Evolutionary conservation across 2,329 filamentous ascomycete species (phyloP).

Genomic region (Trichoderma citrinoviride): DNA sequence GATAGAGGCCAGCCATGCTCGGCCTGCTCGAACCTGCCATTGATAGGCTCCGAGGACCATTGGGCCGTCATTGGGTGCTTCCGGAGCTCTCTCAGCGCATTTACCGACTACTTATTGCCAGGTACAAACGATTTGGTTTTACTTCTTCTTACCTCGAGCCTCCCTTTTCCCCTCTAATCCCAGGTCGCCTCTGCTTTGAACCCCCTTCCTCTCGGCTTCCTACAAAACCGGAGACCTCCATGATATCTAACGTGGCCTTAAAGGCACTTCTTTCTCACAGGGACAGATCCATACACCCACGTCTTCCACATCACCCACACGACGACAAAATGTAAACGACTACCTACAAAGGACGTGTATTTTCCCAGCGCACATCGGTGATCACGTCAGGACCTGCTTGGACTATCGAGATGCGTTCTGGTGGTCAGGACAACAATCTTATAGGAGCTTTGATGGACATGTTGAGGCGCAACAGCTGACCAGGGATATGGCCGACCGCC

Average conservation of each 20-base stretch:
- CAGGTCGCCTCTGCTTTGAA: background rate
- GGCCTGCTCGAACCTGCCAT: slow-evolving; percentile 43
- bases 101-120: slow-evolving; percentile 51
- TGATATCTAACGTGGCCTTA: slow-evolving; percentile 25
- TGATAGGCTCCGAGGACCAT: slow-evolving; percentile 41
- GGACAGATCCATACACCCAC: slow-evolving; percentile 45
- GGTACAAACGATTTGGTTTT: slow-evolving; percentile 37
- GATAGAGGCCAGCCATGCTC: slow-evolving; percentile 50
- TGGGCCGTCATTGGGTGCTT: slow-evolving; percentile 53
- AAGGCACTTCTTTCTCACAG: slow-evolving; percentile 33
- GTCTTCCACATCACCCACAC: slow-evolving; percentile 50
- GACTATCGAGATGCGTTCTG: slow-evolving; percentile 58
- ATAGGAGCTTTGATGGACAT: slow-evolving; percentile 27
- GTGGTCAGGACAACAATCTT: slow-evolving; percentile 52
- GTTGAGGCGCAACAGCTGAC: slow-evolving; percentile 23
- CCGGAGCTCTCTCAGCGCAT: slow-evolving; percentile 45
- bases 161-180: background rate
- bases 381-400: slow-evolving; percentile 44
- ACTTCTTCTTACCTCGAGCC: background rate
- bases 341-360: slow-evolving; percentile 48
- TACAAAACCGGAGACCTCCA: background rate
- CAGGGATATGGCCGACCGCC: slow-evolving; percentile 39
- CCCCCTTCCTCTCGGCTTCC: background rate
- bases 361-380: slow-evolving; percentile 39
- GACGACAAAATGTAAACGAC: slow-evolving; percentile 51